Evolutionary conservation across 495 filamentous ascomycete species (phyloP).

Genomic region (Aspergillus olivimuriae): DNA sequence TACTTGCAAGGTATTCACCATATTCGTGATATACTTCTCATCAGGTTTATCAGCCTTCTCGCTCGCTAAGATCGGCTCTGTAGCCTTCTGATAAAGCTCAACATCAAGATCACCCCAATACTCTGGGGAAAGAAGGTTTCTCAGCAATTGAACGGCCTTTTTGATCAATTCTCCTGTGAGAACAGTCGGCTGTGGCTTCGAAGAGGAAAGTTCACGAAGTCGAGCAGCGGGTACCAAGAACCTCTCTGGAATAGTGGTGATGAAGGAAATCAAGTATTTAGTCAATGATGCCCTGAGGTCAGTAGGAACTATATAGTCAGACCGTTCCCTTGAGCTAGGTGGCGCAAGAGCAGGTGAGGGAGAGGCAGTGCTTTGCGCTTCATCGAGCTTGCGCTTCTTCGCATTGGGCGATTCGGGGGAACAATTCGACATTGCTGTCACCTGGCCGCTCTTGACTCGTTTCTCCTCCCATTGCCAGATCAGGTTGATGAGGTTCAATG

Average conservation of each 20-base stretch:
- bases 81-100: constrained; percentile 84
- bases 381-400: constrained; percentile 71
- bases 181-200: constrained; percentile 41
- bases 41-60: constrained; percentile 59
- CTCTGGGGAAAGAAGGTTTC: constrained; percentile 76
- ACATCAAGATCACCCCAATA: constrained; percentile 92
- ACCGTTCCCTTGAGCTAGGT: constrained; percentile 45
- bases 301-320: constrained; percentile 62
- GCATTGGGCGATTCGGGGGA: constrained; percentile 63
- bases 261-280: constrained; percentile 91
- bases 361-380: constrained; percentile 31
- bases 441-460: constrained; percentile 47
- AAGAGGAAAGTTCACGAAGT: constrained; percentile 46
- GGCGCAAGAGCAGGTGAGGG: constrained; percentile 42
- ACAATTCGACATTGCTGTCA: constrained; percentile 32
- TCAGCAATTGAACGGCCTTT: constrained; percentile 76
- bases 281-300: constrained; percentile 68
- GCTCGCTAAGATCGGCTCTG: constrained; percentile 70
- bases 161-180: constrained; percentile 69
- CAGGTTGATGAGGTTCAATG: constrained; percentile 79
- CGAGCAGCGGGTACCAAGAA: constrained; percentile 68
- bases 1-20: constrained; percentile 89
- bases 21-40: constrained; percentile 69
- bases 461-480: constrained; percentile 92
- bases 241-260: constrained; percentile 78